These are phyloP conservation scores for Actinomucor elegans DNA, from an alignment of 371 early-diverging fungal genomes.

Conservation along the genomic window DNA sequence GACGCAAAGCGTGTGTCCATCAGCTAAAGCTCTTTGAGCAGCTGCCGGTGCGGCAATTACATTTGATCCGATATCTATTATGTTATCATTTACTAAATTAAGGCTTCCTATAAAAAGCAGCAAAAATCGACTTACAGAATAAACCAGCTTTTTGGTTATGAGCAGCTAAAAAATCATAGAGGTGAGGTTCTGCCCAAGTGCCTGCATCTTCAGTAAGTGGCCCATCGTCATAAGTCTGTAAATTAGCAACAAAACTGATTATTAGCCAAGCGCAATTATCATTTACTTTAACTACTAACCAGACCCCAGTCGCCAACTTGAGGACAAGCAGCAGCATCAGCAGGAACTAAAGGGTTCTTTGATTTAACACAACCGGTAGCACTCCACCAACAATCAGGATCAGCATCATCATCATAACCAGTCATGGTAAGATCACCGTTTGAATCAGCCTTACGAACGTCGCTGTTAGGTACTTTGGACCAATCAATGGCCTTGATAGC, in stretches of 20 bases:
- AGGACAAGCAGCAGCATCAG: conserved; percentile 41
- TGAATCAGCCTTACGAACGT: conserved; percentile 25
- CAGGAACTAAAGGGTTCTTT: conserved; percentile 36
- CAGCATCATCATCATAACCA: conserved; percentile 20
- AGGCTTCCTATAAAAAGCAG: too few relatives aligned
- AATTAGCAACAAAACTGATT: neutral
- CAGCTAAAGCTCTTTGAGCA: conserved; percentile 29
- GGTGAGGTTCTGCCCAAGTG: conserved; percentile 35
- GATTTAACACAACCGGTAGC: conserved; percentile 39
- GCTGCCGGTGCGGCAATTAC: conserved; percentile 31
- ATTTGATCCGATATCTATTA: conserved; percentile 32
- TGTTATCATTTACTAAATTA: too few relatives aligned
- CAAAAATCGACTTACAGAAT: conserved; percentile 25
- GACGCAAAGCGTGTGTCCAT: conserved; percentile 35
- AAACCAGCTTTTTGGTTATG: conserved; percentile 21
- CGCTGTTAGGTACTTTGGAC: conserved; percentile 36
- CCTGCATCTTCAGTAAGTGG: conserved; percentile 33
- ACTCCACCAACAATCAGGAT: conserved; percentile 39
- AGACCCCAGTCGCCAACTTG: conserved; percentile 48
- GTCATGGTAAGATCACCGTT: conserved; percentile 22
- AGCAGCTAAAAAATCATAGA: conserved; percentile 43
- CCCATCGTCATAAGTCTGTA: conserved; percentile 35
- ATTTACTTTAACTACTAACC: conserved; percentile 17
- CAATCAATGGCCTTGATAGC: conserved; percentile 44
- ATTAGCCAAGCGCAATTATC: conserved; percentile 1